Conservation (phyloP, 345 rosid species). For the Tarenaya hassleriana region DNA sequence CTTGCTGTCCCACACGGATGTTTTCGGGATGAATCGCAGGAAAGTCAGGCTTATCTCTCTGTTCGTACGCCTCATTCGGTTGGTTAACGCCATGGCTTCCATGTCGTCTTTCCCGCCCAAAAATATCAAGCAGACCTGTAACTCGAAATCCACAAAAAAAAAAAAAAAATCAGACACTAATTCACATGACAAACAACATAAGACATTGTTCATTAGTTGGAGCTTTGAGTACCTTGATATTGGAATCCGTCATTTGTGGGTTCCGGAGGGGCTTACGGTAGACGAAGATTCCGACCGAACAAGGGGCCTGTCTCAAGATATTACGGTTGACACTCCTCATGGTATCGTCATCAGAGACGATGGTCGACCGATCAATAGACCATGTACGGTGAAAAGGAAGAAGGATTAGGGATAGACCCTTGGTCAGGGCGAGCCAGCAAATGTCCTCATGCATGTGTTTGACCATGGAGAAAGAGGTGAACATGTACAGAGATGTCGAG, state of each 20-base stretch:
- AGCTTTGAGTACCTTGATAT: too few species aligned
- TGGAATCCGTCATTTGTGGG: constrained; percentile 6
- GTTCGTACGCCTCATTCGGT: constrained; percentile 22
- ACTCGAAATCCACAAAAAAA: too few species aligned
- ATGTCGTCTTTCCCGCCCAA: constrained; percentile 37
- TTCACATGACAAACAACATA: too few species aligned
- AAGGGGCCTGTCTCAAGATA: constrained; percentile 26
- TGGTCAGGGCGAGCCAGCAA: constrained; percentile 36
- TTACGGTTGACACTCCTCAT: constrained; percentile 17
- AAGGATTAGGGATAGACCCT: constrained; percentile 30
- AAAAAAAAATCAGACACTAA: too few species aligned
- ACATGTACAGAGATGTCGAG: constrained; percentile 18
- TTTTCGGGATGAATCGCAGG: constrained; percentile 19
- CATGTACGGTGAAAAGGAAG: constrained; percentile 51
- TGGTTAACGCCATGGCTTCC: constrained; percentile 33
- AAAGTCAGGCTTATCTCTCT: constrained; percentile 24
- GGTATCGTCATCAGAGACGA: constrained; percentile 30
- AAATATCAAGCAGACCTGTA: constrained; percentile 29
- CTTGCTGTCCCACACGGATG: constrained; percentile 13
- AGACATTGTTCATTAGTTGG: too few species aligned
- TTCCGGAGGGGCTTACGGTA: constrained; percentile 22
- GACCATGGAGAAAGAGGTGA: constrained; percentile 34
- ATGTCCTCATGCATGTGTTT: constrained; percentile 46
- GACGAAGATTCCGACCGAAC: constrained; percentile 29
- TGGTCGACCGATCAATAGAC: constrained; percentile 23